Conservation (phyloP, 768 basidiomycete genomes). For the Rhizopogon rudus region DNA sequence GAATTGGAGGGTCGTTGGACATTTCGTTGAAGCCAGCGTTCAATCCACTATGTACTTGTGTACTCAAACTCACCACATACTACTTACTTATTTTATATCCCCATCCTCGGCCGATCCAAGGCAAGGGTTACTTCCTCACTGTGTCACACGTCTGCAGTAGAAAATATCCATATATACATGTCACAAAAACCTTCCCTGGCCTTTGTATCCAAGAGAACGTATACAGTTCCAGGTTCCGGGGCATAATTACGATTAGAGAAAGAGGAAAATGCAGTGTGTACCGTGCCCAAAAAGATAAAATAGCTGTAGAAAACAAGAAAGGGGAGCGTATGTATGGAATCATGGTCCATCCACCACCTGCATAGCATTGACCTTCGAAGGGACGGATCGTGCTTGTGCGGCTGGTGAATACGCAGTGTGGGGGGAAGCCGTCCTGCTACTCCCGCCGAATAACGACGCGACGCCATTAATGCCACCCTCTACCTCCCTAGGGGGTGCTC, state of each 20-base stretch:
- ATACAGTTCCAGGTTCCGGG: constrained; percentile 1
- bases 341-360: neutral
- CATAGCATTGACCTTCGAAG: neutral
- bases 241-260: neutral
- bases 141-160: neutral
- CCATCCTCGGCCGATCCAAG: neutral
- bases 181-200: neutral
- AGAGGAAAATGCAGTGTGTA: neutral
- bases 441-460: neutral
- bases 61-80: neutral
- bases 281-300: neutral
- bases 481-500: constrained; percentile 16
- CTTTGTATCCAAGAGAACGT: neutral
- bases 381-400: neutral
- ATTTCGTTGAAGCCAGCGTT: neutral
- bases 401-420: neutral
- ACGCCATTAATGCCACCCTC: neutral
- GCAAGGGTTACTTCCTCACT: neutral
- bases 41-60: too few relatives aligned
- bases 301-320: neutral
- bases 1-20: neutral
- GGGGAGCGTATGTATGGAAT: neutral
- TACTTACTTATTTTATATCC: neutral
- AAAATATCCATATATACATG: neutral
- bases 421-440: neutral